phyloP scores from a whole-genome alignment of 495 filamentous ascomycete species.

The Cladorrhinum samala region DNA sequence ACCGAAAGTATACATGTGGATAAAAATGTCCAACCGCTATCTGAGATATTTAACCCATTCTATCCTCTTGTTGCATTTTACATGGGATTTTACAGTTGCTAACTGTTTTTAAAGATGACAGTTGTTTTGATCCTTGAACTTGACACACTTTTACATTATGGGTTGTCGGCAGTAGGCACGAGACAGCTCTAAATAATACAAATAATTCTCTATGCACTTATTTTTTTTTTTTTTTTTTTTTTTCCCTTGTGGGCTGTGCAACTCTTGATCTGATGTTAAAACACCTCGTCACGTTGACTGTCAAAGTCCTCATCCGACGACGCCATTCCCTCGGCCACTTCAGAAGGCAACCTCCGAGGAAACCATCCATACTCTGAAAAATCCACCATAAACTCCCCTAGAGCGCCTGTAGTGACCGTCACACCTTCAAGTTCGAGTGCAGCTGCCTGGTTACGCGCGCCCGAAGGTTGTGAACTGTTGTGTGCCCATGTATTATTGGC shows the following conservation, averaged over 20 bases:
- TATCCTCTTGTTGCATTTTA: conserved; percentile 4
- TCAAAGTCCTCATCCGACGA: conserved; percentile 13
- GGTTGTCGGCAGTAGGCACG: neutral
- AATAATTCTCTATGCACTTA: conserved; percentile 12
- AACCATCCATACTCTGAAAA: conserved; percentile 72
- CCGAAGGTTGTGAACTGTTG: conserved; percentile 56
- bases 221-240: neutral
- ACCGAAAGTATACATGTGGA: conserved; percentile 60
- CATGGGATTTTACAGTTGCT: conserved; percentile 16
- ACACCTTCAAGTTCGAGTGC: conserved; percentile 65
- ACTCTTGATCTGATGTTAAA: neutral
- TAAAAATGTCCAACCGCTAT: conserved; percentile 68
- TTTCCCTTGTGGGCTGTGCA: neutral
- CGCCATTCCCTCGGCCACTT: conserved; percentile 30
- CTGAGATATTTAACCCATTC: conserved; percentile 44
- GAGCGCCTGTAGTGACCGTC: conserved; percentile 52
- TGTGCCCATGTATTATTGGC: neutral
- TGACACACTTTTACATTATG: neutral
- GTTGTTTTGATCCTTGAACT: neutral
- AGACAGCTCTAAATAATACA: too few species aligned
- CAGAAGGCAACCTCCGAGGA: conserved; percentile 51
- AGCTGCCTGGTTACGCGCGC: conserved; percentile 61
- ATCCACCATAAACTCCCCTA: conserved; percentile 67
- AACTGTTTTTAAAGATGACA: conserved; percentile 13
- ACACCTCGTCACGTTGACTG: conserved; percentile 10